These are phyloP conservation scores for Suillus alpinus DNA, from an alignment of 768 basidiomycete species.

Conservation along the genomic window DNA sequence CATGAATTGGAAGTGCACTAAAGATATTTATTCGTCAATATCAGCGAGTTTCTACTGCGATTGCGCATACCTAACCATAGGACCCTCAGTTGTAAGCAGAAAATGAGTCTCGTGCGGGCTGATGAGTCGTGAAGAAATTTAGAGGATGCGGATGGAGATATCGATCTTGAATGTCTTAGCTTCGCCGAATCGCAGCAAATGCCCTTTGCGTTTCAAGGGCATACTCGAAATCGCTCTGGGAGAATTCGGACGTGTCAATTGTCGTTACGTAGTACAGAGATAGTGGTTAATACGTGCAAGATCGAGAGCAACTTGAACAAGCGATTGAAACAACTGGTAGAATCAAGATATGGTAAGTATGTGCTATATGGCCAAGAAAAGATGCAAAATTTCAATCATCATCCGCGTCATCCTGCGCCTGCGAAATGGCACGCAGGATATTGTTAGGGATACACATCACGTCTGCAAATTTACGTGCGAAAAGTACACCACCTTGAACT, in stretches of 20 bases:
- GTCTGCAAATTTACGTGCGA: conserved; percentile 24
- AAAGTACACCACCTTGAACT: conserved; percentile 23
- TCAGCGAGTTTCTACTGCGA: background rate
- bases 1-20: too few relatives aligned
- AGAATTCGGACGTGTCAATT: background rate
- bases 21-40: background rate
- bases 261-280: background rate
- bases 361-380: background rate
- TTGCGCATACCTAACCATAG: background rate
- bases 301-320: background rate
- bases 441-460: conserved; percentile 18
- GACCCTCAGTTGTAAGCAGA: background rate
- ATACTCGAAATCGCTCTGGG: background rate
- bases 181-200: background rate
- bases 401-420: conserved; percentile 4
- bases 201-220: background rate
- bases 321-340: background rate
- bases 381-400: background rate
- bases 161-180: background rate
- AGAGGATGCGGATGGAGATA: too few relatives aligned
- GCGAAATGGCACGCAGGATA: conserved; percentile 21
- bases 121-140: background rate
- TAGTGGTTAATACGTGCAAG: background rate
- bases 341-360: background rate
- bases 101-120: background rate